Evolutionary conservation across 2,329 filamentous ascomycete species (phyloP).

Genomic region (Blastomyces gilchristii): DNA sequence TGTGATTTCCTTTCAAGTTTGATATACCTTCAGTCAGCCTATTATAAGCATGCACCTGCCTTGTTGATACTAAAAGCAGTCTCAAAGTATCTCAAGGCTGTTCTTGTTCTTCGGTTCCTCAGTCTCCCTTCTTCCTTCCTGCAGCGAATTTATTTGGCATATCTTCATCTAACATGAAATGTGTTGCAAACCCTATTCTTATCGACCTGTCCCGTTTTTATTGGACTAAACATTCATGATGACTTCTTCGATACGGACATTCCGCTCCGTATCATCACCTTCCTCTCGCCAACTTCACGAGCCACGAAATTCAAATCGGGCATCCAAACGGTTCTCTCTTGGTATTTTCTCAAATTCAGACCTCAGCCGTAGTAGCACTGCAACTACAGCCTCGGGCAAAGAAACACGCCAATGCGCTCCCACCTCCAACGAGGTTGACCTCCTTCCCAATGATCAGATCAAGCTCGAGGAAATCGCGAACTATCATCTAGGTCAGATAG

Average conservation of each 20-base stretch:
- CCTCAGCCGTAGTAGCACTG: slow-evolving; percentile 1
- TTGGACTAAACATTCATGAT: background rate
- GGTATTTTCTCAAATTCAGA: slow-evolving; percentile 3
- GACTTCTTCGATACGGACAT: slow-evolving; percentile 5
- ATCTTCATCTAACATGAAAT: background rate
- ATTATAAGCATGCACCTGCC: background rate
- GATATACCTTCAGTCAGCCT: background rate
- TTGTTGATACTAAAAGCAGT: background rate
- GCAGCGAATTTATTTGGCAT: too few species aligned
- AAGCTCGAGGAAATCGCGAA: slow-evolving; percentile 21
- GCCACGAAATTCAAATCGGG: background rate
- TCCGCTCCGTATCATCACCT: slow-evolving; percentile 10
- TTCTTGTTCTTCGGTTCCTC: background rate
- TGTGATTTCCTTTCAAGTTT: background rate
- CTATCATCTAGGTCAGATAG: slow-evolving; percentile 22
- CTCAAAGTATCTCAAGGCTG: background rate
- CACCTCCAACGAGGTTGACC: slow-evolving; percentile 8
- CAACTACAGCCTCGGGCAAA: background rate
- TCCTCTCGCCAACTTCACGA: background rate
- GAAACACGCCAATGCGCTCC: background rate
- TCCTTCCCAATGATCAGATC: slow-evolving; percentile 15
- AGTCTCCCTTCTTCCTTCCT: background rate
- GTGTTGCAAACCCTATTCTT: background rate
- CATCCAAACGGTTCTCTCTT: slow-evolving; percentile 11
- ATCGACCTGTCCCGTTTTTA: background rate